These are phyloP conservation scores for Suillus paluster DNA, from an alignment of 768 basidiomycete species.

Conservation along the genomic window DNA sequence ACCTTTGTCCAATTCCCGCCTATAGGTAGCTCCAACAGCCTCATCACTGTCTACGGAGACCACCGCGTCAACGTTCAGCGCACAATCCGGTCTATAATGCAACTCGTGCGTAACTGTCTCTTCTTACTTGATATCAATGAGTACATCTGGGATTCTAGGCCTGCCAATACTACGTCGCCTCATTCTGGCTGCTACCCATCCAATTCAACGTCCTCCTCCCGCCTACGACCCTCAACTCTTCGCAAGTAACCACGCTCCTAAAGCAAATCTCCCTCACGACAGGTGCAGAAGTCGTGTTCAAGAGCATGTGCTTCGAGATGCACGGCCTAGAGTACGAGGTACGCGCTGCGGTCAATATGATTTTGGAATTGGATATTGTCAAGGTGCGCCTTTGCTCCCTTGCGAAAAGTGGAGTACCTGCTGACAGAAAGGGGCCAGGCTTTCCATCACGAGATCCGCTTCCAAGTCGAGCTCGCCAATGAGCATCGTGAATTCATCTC, in stretches of 20 bases:
- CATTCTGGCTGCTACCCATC: slow-evolving; percentile 93
- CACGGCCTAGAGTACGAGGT: slow-evolving; percentile 94
- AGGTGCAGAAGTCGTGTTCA: slow-evolving; percentile 95
- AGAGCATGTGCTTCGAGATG: slow-evolving; percentile 97
- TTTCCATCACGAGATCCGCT: slow-evolving; percentile 97
- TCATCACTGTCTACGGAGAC: slow-evolving; percentile 94
- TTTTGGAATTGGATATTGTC: slow-evolving; percentile 89
- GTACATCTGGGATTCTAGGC: slow-evolving; percentile 55
- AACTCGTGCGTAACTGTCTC: slow-evolving; percentile 64
- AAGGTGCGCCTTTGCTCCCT: slow-evolving; percentile 56
- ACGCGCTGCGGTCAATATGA: slow-evolving; percentile 79
- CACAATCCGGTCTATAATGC: slow-evolving; percentile 93
- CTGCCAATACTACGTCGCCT: slow-evolving; percentile 95
- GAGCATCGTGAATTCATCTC: slow-evolving; percentile 99
- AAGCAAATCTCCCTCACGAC: slow-evolving; percentile 86
- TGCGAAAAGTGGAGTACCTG: neutral
- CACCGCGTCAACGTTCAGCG: slow-evolving; percentile 92
- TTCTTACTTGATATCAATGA: slow-evolving; percentile 16
- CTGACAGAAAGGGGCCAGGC: slow-evolving; percentile 47
- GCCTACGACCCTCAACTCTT: slow-evolving; percentile 76
- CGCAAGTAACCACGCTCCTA: slow-evolving; percentile 82
- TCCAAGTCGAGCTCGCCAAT: slow-evolving; percentile 96
- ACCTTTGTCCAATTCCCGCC: slow-evolving; percentile 95
- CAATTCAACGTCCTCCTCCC: slow-evolving; percentile 93
- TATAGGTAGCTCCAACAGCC: slow-evolving; percentile 88